Evolutionary conservation across 1,139 yeast genomes (phyloP).

Genomic region (Magnusiomyces tetraspermus): DNA sequence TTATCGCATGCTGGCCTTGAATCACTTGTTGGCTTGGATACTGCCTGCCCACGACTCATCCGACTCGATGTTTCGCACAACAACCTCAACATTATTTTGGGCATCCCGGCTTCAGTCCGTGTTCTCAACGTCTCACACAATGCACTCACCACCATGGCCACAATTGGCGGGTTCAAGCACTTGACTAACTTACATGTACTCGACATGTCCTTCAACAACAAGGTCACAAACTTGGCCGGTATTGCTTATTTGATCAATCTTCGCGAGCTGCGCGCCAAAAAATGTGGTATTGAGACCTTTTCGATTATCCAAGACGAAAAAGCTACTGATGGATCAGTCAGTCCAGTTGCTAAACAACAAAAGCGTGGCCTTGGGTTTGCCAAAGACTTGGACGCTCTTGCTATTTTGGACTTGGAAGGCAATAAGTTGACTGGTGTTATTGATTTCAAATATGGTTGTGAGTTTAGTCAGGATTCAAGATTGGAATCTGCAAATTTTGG

Average conservation of each 20-base stretch:
- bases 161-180: slow-evolving; percentile 20
- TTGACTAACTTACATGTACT: slow-evolving; percentile 28
- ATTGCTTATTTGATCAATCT: slow-evolving; percentile 27
- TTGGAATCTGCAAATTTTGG: slow-evolving; percentile 9
- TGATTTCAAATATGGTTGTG: slow-evolving; percentile 1
- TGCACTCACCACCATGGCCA: slow-evolving; percentile 27
- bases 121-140: slow-evolving; percentile 27
- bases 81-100: slow-evolving; percentile 30
- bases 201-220: slow-evolving; percentile 26
- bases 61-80: slow-evolving; percentile 30
- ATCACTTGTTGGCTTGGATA: slow-evolving; percentile 29
- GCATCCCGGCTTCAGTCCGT: slow-evolving; percentile 28
- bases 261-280: slow-evolving; percentile 21
- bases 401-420: slow-evolving; percentile 6
- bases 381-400: slow-evolving; percentile 17
- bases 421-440: slow-evolving; percentile 3
- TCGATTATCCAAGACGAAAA: background rate
- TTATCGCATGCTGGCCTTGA: slow-evolving; percentile 26
- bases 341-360: slow-evolving; percentile 24
- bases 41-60: slow-evolving; percentile 31
- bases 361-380: slow-evolving; percentile 23
- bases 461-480: slow-evolving; percentile 9
- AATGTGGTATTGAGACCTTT: slow-evolving; percentile 8
- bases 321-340: slow-evolving; percentile 9
- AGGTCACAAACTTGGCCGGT: slow-evolving; percentile 19